A percentile compares a stretch with the other conserved stretches of the same genome.
These are phyloP conservation scores for Phytophthora lateralis DNA, from an alignment of 352 stramenopile genomes.

Conservation along the genomic window DNA sequence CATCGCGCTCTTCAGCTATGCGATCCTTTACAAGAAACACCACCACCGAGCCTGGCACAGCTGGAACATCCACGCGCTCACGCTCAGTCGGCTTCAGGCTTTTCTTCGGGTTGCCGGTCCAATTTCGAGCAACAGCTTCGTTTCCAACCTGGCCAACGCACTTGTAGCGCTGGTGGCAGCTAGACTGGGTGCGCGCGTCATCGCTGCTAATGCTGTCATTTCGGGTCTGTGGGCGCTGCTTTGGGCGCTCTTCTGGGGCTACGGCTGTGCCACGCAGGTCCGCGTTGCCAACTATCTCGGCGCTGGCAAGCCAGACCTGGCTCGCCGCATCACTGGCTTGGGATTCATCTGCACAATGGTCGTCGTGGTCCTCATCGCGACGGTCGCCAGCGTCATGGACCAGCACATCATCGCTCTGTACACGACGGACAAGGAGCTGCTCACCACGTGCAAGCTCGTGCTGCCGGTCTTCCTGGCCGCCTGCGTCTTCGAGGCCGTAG, in stretches of 20 bases:
- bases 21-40: constrained; percentile 62
- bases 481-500: constrained; percentile 66
- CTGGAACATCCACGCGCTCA: constrained; percentile 60
- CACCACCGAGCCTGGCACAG: constrained; percentile 63
- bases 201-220: constrained; percentile 76
- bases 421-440: constrained; percentile 56
- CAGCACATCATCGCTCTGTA: constrained; percentile 60
- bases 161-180: constrained; percentile 72
- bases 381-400: constrained; percentile 53
- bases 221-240: constrained; percentile 69
- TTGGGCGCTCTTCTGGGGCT: constrained; percentile 83
- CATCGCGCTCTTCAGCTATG: constrained; percentile 58
- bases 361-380: constrained; percentile 53
- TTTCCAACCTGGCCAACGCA: constrained; percentile 73
- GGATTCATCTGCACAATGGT: constrained; percentile 60
- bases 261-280: constrained; percentile 78
- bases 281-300: constrained; percentile 81
- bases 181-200: constrained; percentile 56
- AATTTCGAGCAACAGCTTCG: constrained; percentile 75
- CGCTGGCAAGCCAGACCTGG: constrained; percentile 51
- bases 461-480: constrained; percentile 65
- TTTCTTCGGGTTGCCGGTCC: constrained; percentile 64
- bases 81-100: constrained; percentile 39
- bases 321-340: constrained; percentile 56
- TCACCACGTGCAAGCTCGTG: constrained; percentile 54